A percentile compares a stretch with the other conserved stretches of the same genome.
Evolutionary conservation across 805 yeast genomes (phyloP).

Genomic region (Lipomyces starkeyi): DNA sequence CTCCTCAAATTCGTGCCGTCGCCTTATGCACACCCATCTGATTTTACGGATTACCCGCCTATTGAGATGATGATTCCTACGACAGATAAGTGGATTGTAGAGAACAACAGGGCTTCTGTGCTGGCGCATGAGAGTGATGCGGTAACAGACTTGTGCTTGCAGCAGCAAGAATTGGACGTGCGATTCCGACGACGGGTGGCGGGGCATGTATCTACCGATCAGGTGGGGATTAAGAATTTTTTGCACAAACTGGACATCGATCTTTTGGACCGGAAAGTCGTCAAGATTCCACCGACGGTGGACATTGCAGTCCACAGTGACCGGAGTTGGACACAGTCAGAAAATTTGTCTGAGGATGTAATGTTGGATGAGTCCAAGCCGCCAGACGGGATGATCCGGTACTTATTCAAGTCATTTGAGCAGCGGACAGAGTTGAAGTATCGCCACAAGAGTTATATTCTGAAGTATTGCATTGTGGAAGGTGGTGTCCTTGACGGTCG

Average conservation of each 20-base stretch:
- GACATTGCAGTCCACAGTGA: neutral
- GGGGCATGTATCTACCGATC: constrained; percentile 3
- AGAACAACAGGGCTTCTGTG: neutral
- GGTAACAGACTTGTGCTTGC: constrained; percentile 23
- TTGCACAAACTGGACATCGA: constrained; percentile 16
- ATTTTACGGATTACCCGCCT: constrained; percentile 16
- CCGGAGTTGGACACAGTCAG: neutral
- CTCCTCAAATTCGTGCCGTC: constrained; percentile 27
- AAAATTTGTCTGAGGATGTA: neutral
- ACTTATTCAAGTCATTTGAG: constrained; percentile 26
- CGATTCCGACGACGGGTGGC: constrained; percentile 22
- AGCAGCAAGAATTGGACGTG: constrained; percentile 23
- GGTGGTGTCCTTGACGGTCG: constrained; percentile 34
- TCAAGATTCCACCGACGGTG: constrained; percentile 22
- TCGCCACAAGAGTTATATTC: constrained; percentile 19
- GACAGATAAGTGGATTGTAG: constrained; percentile 10
- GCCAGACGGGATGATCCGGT: constrained; percentile 9
- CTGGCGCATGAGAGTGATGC: constrained; percentile 9
- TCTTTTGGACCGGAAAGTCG: constrained; percentile 7
- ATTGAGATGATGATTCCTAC: constrained; percentile 24
- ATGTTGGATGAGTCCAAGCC: neutral
- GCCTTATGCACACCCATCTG: constrained; percentile 28
- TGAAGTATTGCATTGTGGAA: constrained; percentile 26
- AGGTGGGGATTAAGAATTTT: constrained; percentile 17
- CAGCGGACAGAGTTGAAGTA: constrained; percentile 27